Evolutionary conservation across 2,329 filamentous ascomycete genomes (phyloP), one percentile per base, ranked within the genome.

Genomic region (Ophiognomonia clavigignenti-juglandacearum): DNA sequence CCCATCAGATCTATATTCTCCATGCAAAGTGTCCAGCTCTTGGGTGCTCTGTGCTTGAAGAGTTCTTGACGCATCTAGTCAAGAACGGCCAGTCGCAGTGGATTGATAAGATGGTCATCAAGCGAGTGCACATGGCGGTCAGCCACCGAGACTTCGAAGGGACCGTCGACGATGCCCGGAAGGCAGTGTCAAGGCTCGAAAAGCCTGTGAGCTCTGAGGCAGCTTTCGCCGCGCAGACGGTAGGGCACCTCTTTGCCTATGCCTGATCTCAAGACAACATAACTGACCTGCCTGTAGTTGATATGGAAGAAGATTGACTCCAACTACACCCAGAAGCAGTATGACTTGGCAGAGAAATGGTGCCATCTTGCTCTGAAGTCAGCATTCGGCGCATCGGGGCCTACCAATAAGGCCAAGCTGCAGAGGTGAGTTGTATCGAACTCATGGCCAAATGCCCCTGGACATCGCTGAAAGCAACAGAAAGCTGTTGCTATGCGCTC

Each of bases 261-360:
- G 9, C 8, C 3, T 4, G 6, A 9, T 11, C 23, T 14, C 13
- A 2, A n/a, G 7, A 32, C 10, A 19, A 14, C 19, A 14, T 38
- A 6, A 8, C 50, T 55, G 18, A 55, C 18, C 26, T 18, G 11
- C 19, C 16, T 18, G 58, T 50, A 92, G 86, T 64, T 96, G 4
- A 67, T 96, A 4, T 96, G 90, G 89, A 93, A 89, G 64, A 78
- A 75, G 22, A 71, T 87, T n/a, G 85, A 90, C 43, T 64, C 71
- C 1, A 70, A 71, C 13, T 80, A 78, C 52, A 66, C 65, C 1
- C 71, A 77, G 26, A 68, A 73, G 2, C 66, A 80, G 14, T 77
- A 76, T 45, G 67, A 72, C 3, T 54, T 70, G 13, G 77, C 85
- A 1, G 77, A 85, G 52, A 65, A 70, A 42, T 96, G 88, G 89